These are phyloP conservation scores for Gonapodya sp. DNA, from an alignment of 192 early-diverging fungal species.

Conservation along the genomic window DNA sequence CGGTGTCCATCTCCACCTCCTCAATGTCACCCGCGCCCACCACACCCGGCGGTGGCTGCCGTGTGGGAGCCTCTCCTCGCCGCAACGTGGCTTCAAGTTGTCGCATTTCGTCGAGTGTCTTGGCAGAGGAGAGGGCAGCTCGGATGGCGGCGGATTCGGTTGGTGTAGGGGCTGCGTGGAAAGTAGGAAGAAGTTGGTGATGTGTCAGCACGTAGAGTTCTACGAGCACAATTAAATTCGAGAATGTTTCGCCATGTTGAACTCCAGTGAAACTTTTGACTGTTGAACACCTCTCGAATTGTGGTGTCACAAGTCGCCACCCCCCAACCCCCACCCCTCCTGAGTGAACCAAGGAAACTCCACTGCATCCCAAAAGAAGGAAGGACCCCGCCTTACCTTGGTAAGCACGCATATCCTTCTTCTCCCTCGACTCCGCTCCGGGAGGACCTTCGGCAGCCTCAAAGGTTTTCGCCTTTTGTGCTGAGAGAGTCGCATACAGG, in stretches of 20 bases:
- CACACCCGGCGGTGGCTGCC: no score
- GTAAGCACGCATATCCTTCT: conserved; percentile 40
- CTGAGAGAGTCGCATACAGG: conserved; percentile 32
- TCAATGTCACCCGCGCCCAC: no score
- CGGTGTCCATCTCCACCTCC: background rate
- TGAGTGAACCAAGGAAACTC: background rate
- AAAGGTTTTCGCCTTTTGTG: conserved; percentile 70
- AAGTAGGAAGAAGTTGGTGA: background rate
- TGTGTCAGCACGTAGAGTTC: background rate
- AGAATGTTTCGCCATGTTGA: no score
- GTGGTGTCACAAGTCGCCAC: background rate
- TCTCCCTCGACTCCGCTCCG: conserved; percentile 21
- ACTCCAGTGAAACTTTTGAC: no score
- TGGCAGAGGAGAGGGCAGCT: conserved; percentile 65
- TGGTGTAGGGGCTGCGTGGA: conserved; percentile 19
- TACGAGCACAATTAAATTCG: no score
- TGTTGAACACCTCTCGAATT: background rate
- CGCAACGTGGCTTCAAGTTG: conserved; percentile 58
- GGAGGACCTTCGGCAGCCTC: conserved; percentile 69
- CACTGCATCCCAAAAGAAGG: no score
- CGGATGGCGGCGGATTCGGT: conserved; percentile 65
- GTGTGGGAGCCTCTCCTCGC: conserved; percentile 29
- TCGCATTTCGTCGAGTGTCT: conserved; percentile 64
- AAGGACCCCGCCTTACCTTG: conserved; percentile 34
- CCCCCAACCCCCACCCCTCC: background rate